Evolutionary conservation across 1,284 basidiomycete species (phyloP), one percentile per base, ranked within the genome.

Genomic region (Gastroboletus turbinatus): DNA sequence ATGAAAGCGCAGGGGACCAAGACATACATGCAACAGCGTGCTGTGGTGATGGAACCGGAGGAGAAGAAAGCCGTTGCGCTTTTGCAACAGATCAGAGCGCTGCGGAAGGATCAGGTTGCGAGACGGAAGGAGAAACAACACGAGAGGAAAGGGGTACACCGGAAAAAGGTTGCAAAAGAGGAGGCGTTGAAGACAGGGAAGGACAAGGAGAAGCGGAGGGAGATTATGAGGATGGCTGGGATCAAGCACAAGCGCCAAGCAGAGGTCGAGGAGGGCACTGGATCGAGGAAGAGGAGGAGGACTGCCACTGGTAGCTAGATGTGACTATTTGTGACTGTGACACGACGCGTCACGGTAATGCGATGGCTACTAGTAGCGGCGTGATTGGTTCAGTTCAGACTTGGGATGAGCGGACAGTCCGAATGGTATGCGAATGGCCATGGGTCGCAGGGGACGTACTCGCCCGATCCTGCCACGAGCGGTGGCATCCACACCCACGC

Each of bases 11-110:
- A 94, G 73, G 75, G 76, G 40, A 78, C 80, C 53, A 79, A 84
- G 67, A 96, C 95, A 21, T 96, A 97, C 72, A 74, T 96, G 69
- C 92, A 95, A 73, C 91, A 90, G 69, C 88, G 96, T 17, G 95
- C 96, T 0, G 96, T 98, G 17, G 88, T 99, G 43, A 81, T 99
- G 79, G 92, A 96, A 69, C 90, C 92, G 2, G 94, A 97, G 67
- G 96, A 99, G 79, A 93, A 90, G 78, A 90, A 87, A 69, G 95
- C 96, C 0, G 77, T 98, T 25, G 88, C 92, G n/a, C 75, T 98
- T 38, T 73, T 99, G 68, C 96, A 99, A 73, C 96, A 98, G 78
- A 95, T 98, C 66, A 86, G 92, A 55, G 93, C 95, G 7, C 76
- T 99, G 63, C 80, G 93, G 55, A 96, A 95, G 74, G 95, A 95